Base-by-base conservation (phyloP, 1,284 basidiomycete species). In the Irpex sp. region DNA sequence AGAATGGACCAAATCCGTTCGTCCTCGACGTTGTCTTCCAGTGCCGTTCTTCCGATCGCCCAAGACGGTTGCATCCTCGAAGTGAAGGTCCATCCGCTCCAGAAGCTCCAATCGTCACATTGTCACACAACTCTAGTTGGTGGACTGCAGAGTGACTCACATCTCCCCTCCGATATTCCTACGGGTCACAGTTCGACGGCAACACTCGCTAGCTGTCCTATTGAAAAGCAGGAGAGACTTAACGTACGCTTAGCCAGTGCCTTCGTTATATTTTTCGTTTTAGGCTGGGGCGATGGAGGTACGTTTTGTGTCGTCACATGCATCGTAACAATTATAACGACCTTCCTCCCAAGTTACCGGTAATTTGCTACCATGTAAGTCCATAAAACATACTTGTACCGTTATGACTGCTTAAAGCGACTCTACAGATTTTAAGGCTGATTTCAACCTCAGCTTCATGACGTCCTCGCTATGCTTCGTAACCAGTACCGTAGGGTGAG, bases 221-320 rank as follows among this genome's bases (percentile, higher is more conserved):
- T 64, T 26, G 31, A 31, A 34, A 37, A 49, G 7, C 54, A 57
- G 6, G 65, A 66, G 31, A 66, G 64, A 19, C 37, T 58, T 13
- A 74, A 74, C 58, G 63, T 78, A 59, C 81, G 82, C 36, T 71
- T 84, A 15, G 76, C 78, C 5, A 79, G 78, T 59, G 79, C 80
- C 0, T 82, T 78, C 65, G 82, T 83, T 64, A 77, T 79, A 4
- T 83, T 81, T 67, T 84, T 85, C 66, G 72, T 83, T 38, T 81
- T 81, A 62, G 84, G 85, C 15, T 86, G 84, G 84, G 83, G 80
- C 54, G 84, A 86, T 66, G 84, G 84, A 73, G 81, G 85, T 85
- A 65, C 64, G 74, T n/a, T 21, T 71, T 36, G 40, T 58, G 26
- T 19, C 36, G 51, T 54, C 56, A 26, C 21, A 3, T 52, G 5